phyloP scores from a whole-genome alignment of 1,284 basidiomycete species.

The Fomitiporia mediterranea region DNA sequence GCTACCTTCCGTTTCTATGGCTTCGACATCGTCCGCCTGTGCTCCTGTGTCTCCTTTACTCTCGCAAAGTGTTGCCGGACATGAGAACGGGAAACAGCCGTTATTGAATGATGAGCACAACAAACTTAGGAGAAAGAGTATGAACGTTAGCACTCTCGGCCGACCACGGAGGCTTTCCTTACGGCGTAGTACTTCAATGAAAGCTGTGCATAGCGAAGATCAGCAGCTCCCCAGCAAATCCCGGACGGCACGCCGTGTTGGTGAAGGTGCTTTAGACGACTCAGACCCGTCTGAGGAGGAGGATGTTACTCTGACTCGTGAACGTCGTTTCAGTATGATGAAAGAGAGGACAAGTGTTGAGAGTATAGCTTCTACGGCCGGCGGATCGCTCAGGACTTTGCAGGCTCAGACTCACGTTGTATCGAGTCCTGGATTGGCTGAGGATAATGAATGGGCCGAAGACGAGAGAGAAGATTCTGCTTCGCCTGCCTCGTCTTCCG shows the following conservation, averaged over 20 bases:
- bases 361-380: not conserved
- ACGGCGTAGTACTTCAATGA: not conserved
- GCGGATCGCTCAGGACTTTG: not conserved
- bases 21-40: not conserved
- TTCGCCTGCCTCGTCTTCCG: conserved; percentile 13
- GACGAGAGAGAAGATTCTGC: conserved; percentile 18
- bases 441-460: conserved; percentile 19
- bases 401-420: not conserved
- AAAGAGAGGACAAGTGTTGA: conserved; percentile 4
- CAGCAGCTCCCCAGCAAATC: conserved; percentile 22
- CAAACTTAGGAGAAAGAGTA: conserved; percentile 9
- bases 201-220: not conserved
- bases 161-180: conserved; percentile 8
- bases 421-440: conserved; percentile 5
- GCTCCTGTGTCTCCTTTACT: not conserved
- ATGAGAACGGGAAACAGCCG: not conserved
- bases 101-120: not conserved
- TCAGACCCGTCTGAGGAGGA: conserved; percentile 53
- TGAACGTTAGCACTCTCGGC: conserved; percentile 3
- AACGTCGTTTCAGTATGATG: not conserved
- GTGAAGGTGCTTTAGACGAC: conserved; percentile 72
- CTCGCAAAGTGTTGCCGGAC: not conserved
- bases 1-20: not conserved
- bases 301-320: not conserved
- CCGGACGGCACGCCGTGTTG: conserved; percentile 51